Evolutionary conservation across 345 rosid genomes (phyloP).

Genomic region (Aquilaria yunnanensis): DNA sequence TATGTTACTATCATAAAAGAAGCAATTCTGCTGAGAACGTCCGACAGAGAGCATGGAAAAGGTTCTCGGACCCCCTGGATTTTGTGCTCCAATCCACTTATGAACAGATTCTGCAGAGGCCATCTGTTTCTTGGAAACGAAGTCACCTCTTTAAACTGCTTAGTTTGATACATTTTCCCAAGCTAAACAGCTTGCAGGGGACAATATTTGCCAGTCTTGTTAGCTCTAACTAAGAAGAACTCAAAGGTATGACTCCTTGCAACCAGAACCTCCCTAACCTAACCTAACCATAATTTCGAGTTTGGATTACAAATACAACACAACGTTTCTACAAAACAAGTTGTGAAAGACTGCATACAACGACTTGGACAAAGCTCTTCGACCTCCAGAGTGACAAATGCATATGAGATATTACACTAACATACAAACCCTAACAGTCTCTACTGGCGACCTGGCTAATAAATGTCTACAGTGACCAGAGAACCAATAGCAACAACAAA

Average conservation of each 20-base stretch:
- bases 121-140: neutral
- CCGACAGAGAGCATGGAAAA: conserved; percentile 15
- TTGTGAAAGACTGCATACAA: too few species aligned
- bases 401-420: too few species aligned
- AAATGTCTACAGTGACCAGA: conserved; percentile 21
- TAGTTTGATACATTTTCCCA: neutral
- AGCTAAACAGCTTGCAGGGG: too few species aligned
- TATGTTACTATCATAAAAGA: conserved; percentile 1
- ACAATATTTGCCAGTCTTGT: too few species aligned
- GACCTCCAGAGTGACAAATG: too few species aligned
- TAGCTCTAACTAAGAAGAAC: too few species aligned
- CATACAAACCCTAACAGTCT: too few species aligned
- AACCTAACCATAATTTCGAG: neutral
- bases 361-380: too few species aligned
- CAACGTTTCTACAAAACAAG: too few species aligned
- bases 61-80: conserved; percentile 13
- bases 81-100: conserved; percentile 1
- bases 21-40: neutral
- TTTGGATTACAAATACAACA: neutral
- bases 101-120: conserved; percentile 6
- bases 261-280: neutral
- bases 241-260: neutral
- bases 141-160: neutral
- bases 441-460: conserved; percentile 1
- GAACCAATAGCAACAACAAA: conserved; percentile 35